Evolutionary conservation across 2,329 filamentous ascomycete species (phyloP), one percentile per base, ranked within the genome.

Genomic region (Ophiobolus disseminans): DNA sequence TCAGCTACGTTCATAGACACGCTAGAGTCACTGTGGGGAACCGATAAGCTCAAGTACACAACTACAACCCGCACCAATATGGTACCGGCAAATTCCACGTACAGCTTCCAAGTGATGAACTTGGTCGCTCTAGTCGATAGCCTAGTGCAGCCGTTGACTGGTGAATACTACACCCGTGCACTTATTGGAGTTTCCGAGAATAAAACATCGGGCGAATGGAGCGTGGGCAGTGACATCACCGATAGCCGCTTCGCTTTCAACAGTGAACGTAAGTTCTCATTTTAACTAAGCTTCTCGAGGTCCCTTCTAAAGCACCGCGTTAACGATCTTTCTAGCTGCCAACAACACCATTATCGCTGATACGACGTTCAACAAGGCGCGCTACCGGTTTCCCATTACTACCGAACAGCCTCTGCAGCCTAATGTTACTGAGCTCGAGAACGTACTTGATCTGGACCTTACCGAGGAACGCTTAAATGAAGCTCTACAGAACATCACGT

Each of bases 401-500:
- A 2, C 34, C 10, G 17, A 22, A n/a, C n/a, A n/a, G n/a, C 34
- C 17, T 5, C 16, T 11, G 8, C 17, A 5, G 19, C 10, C 17
- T n/a, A n/a, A n/a, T n/a, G n/a, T n/a, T n/a, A n/a, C n/a, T n/a
- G n/a, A n/a, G n/a, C n/a, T n/a, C n/a, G n/a, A n/a, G n/a, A n/a
- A n/a, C n/a, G n/a, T n/a, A n/a, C 20, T 40, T 17, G 25, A 30
- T 21, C 32, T 48, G 31, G 35, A 44, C 26, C 41, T 48, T n/a
- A 38, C 39, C 16, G 45, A 48, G 39, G 20, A n/a, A 1, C 34
- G 23, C 3, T 21, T 48, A 31, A 48, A 43, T 23, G 14, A 43
- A 23, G 45, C 45, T 10, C 26, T 43, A 7, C 45, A 43, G n/a
- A 48, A 43, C 19, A 48, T 48, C 14, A 48, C 45, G 9, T 31